Evolutionary conservation across 192 early-diverging fungal genomes (phyloP), one percentile per base, ranked within the genome.

Genomic region (Linnemannia schmuckeri): DNA sequence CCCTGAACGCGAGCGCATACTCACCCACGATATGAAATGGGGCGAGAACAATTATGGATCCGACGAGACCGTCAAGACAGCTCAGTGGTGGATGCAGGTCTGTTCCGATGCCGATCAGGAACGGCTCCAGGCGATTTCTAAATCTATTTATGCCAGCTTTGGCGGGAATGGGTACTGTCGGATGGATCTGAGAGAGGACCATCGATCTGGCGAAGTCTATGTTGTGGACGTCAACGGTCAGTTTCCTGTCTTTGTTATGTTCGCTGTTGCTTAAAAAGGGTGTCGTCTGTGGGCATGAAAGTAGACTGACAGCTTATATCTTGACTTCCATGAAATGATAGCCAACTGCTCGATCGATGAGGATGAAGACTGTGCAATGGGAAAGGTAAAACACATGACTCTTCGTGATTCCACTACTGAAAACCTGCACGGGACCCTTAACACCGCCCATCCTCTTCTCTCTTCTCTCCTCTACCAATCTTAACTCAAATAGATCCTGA

Each of bases 1-100:
- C 63, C 83, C 83, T 0, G 83, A 85, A 46, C 68, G 83, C 6
- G 83, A 85, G 33, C 77, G 83, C 24, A 70, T 85, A 70, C 40
- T 85, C 40, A 85, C 83, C 0, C 78, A 85, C 38, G 83, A 80
- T 3, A 86, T 86, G 79, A 81, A 86, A 63, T 86, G 84, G 79
- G 84, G 79, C 33, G 79, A 80, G 17, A 77, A 86, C 75, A 72
- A 74, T 40, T 81, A 86, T 69, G 84, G 84, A 37, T 41, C 74
- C 1, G 75, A 86, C 44, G 84, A 44, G 63, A 57, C 78, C 13
- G 72, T 86, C 35, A 30, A 72, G 38, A 77, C 84, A 1, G 78
- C 84, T 4, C 77, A 79, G 6, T 81, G 84, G 84, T 86, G 84
- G 84, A 86, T 81, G 84, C 79, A 81, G 17, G 54, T 86, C 54